phyloP scores from a whole-genome alignment of 768 basidiomycete species.

The Boletus subparvulus region DNA sequence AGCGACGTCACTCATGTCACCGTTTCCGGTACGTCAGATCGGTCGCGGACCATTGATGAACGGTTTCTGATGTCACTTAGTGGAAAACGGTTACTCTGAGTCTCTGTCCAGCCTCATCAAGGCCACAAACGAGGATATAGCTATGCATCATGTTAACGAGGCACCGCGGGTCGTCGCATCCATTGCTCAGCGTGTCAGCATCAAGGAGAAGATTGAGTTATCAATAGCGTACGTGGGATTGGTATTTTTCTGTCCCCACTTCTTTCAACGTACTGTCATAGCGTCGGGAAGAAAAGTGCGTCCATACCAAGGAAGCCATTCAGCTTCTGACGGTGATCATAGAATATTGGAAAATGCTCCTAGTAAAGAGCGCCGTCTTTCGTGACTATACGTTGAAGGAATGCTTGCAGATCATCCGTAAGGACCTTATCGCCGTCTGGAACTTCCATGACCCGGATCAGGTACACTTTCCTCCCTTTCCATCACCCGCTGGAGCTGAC shows the following conservation, averaged over 20 bases:
- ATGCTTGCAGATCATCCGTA: constrained; percentile 12
- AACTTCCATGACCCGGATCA: constrained; percentile 14
- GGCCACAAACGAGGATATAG: no score
- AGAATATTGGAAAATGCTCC: constrained; percentile 14
- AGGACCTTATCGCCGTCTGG: constrained; percentile 10
- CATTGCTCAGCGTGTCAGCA: constrained; percentile 16
- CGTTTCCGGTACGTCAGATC: no score
- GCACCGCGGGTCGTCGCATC: constrained; percentile 1
- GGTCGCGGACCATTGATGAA: no score
- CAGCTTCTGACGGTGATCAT: neutral
- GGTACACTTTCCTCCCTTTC: neutral
- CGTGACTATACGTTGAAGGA: constrained; percentile 2
- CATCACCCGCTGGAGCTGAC: neutral
- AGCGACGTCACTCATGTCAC: no score
- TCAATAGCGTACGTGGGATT: constrained; percentile 9
- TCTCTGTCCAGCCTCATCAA: no score
- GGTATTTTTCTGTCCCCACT: neutral
- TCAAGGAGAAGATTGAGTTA: constrained; percentile 16
- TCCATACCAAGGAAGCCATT: neutral
- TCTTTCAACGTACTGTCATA: neutral
- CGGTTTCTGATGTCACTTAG: no score
- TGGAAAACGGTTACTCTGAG: no score
- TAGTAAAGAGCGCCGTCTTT: constrained; percentile 14
- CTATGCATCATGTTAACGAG: no score
- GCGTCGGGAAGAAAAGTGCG: no score